These are phyloP conservation scores for Pisolithus microcarpus DNA, from an alignment of 768 basidiomycete species.

Conservation along the genomic window DNA sequence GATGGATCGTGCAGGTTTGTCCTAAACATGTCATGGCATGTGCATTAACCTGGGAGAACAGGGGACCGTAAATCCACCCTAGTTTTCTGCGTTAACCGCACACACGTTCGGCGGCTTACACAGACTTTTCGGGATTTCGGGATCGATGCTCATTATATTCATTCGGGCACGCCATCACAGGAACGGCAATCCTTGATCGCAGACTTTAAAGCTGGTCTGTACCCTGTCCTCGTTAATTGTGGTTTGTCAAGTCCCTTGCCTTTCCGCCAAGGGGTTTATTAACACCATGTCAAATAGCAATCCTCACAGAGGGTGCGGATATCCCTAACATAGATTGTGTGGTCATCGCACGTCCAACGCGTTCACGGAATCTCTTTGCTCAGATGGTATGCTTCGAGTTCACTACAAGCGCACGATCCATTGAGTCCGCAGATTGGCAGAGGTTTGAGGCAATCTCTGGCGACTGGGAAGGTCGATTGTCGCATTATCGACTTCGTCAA, in stretches of 20 bases:
- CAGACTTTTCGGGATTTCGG: conserved; percentile 64
- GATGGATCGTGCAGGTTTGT: conserved; percentile 76
- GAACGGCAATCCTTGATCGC: conserved; percentile 61
- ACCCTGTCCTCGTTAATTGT: conserved; percentile 87
- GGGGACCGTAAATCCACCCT: conserved; percentile 75
- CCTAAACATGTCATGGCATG: conserved; percentile 1
- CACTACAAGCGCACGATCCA: background rate
- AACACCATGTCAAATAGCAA: conserved; percentile 35
- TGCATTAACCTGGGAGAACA: conserved; percentile 17
- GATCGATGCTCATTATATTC: conserved; percentile 78
- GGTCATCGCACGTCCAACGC: conserved; percentile 79
- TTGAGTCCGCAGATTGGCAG: conserved; percentile 66
- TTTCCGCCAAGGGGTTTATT: background rate
- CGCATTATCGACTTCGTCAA: conserved; percentile 90
- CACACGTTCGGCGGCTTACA: conserved; percentile 73
- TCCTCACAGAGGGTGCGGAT: conserved; percentile 91
- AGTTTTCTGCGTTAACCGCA: conserved; percentile 83
- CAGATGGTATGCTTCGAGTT: conserved; percentile 64
- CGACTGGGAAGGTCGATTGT: conserved; percentile 77
- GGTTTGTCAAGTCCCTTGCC: conserved; percentile 37
- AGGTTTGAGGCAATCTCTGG: conserved; percentile 80
- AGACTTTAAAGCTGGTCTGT: conserved; percentile 63
- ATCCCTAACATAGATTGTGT: conserved; percentile 94
- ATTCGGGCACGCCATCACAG: conserved; percentile 54
- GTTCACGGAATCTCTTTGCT: conserved; percentile 81